Percentiles rank a stretch among this genome's conserved stretches.
Evolutionary conservation across 352 stramenopile species (phyloP).

Genomic region (Phytopythium ostracodes): DNA sequence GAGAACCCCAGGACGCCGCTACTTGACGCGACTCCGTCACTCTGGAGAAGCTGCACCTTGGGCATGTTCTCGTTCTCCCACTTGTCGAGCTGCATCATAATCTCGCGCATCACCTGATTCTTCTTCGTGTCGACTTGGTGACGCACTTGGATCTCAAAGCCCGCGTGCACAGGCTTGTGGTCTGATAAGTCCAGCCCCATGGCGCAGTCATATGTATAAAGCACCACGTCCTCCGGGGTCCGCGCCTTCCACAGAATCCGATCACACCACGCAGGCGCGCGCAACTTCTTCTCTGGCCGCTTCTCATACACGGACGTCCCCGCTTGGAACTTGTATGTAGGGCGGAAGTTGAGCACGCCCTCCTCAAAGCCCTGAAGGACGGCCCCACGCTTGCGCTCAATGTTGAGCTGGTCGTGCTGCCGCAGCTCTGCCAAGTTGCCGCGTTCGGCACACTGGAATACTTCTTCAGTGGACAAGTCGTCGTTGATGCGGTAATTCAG

Average conservation of each 20-base stretch:
- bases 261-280: constrained; percentile 96
- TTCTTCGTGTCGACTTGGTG: constrained; percentile 91
- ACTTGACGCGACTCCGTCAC: constrained; percentile 31
- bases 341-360: constrained; percentile 89
- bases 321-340: constrained; percentile 98
- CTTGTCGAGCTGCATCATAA: constrained; percentile 94
- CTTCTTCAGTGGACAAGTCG: constrained; percentile 67
- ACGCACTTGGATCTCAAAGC: constrained; percentile 90
- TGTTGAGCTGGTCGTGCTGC: constrained; percentile 59
- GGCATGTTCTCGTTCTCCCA: constrained; percentile 96
- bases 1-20: constrained; percentile 63
- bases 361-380: constrained; percentile 90
- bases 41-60: constrained; percentile 82
- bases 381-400: constrained; percentile 63
- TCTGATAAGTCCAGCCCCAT: constrained; percentile 94
- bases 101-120: constrained; percentile 88
- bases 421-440: constrained; percentile 32
- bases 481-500: constrained; percentile 91
- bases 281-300: constrained; percentile 98
- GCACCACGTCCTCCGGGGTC: constrained; percentile 35
- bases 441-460: constrained; percentile 54
- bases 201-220: constrained; percentile 86
- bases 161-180: constrained; percentile 97
- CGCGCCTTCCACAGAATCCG: constrained; percentile 83
- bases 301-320: constrained; percentile 96